Base-by-base conservation (phyloP, 2,329 filamentous ascomycete species). In the Macrophomina tecta region DNA sequence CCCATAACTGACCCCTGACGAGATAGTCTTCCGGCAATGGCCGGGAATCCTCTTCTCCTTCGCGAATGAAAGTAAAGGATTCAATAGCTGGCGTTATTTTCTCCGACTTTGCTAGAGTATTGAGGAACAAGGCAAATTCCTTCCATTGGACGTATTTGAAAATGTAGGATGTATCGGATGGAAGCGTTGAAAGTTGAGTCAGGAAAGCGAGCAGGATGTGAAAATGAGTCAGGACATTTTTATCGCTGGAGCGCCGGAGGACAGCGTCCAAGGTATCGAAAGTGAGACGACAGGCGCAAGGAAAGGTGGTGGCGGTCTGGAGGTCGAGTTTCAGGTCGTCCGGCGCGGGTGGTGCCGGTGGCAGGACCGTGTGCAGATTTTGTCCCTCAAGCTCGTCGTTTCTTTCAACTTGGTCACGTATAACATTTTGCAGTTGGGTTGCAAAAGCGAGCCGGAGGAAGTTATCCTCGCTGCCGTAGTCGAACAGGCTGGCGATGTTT, bases 1-100 rank as follows among this genome's bases (percentile, higher is more conserved):
- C 80, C 80, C 87, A 91, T 1, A 88, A 74, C 1, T 91, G 78
- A 0, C 90, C 90, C 1, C 89, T 82, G 89, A 88, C 0, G 93
- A 74, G 0, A 23, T 23, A 23, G 23, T 23, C 23, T 23, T 23
- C 23, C 23, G 23, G 23, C 23, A 23, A 23, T 23, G 90, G 89
- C 0, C 83, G 80, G 1, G 81, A 82, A 0, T 82, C 74, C 1
- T 77, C 77, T 38, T 81, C 80, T 1, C 80, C 63, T 81, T 1
- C 80, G 79, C 0, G 77, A 73, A 0, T 86, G 85, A 66, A 91
- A 88, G 0, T 77, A 16, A 48, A 28, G 32, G 49, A 64, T 28
- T 52, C 61, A 3, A 53, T 42, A 12, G 23, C 48, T n/a, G 18
- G 48, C 8, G 34, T 52, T 23, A 42, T 40, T 14, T 32, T 23